Evolutionary conservation across 176 grass and related monocot species (phyloP).

Genomic region (Avena sativa): DNA sequence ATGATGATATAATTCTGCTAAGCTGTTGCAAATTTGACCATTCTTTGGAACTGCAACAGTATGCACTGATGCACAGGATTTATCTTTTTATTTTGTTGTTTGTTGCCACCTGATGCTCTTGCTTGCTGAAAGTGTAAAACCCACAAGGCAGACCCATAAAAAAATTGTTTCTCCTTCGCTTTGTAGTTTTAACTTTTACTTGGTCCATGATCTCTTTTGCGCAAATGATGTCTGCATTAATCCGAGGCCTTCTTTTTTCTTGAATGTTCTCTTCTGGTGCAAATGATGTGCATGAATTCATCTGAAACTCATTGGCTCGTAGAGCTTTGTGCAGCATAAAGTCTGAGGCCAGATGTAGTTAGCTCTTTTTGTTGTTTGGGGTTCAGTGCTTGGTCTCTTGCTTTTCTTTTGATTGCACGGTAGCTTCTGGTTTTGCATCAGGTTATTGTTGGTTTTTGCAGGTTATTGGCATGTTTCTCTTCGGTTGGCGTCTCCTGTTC

Average conservation of each 20-base stretch:
- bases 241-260: background rate
- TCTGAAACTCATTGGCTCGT: background rate
- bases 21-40: too few species aligned
- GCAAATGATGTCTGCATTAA: background rate
- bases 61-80: background rate
- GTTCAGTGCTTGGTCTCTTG: too few species aligned
- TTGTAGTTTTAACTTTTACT: background rate
- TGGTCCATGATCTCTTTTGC: background rate
- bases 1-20: too few species aligned
- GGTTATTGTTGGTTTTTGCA: background rate
- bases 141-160: background rate
- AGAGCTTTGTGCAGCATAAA: background rate
- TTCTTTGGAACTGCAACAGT: too few species aligned
- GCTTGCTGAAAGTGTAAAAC: background rate
- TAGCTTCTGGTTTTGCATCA: too few species aligned
- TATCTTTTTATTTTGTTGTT: background rate
- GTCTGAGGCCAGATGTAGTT: background rate
- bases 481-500: background rate
- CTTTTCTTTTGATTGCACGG: too few species aligned
- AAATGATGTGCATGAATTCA: background rate
- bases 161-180: too few species aligned
- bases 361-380: too few species aligned
- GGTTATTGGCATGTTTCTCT: background rate
- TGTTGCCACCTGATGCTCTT: background rate
- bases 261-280: background rate